Evolutionary conservation across 768 basidiomycete genomes (phyloP).

Genomic region (Lentinus brumalis): DNA sequence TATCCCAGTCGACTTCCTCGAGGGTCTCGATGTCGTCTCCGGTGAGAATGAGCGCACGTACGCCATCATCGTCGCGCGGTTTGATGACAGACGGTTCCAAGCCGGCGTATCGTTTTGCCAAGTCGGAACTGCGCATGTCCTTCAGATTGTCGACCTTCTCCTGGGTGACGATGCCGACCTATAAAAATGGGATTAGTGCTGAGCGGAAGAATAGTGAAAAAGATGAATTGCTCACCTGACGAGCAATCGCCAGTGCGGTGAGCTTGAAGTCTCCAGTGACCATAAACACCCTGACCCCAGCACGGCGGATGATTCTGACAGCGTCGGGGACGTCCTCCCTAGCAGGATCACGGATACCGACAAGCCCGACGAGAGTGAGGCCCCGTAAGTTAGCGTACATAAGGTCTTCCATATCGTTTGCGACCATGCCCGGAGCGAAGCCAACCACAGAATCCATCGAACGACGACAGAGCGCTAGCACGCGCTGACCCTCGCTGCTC

Average conservation of each 20-base stretch:
- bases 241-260: slow-evolving; percentile 65
- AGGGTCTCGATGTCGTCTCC: slow-evolving; percentile 45
- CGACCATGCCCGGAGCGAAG: slow-evolving; percentile 30
- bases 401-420: slow-evolving; percentile 44
- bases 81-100: slow-evolving; percentile 31
- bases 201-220: slow-evolving; percentile 29
- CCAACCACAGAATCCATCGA: slow-evolving; percentile 35
- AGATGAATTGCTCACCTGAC: slow-evolving; percentile 58
- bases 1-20: slow-evolving; percentile 42
- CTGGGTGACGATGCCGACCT: slow-evolving; percentile 47
- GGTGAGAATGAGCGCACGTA: slow-evolving; percentile 44
- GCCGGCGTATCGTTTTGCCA: slow-evolving; percentile 22
- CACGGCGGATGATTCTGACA: slow-evolving; percentile 50
- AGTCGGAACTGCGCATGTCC: slow-evolving; percentile 27
- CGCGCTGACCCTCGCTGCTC: slow-evolving; percentile 59
- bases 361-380: slow-evolving; percentile 56
- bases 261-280: slow-evolving; percentile 63
- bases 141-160: slow-evolving; percentile 38
- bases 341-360: slow-evolving; percentile 64
- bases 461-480: slow-evolving; percentile 57
- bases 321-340: slow-evolving; percentile 55
- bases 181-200: background rate
- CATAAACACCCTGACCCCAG: slow-evolving; percentile 65
- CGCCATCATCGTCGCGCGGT: slow-evolving; percentile 39
- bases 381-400: slow-evolving; percentile 44